Evolutionary conservation across 768 basidiomycete genomes (phyloP).

Genomic region (Neoboletus magnificus): DNA sequence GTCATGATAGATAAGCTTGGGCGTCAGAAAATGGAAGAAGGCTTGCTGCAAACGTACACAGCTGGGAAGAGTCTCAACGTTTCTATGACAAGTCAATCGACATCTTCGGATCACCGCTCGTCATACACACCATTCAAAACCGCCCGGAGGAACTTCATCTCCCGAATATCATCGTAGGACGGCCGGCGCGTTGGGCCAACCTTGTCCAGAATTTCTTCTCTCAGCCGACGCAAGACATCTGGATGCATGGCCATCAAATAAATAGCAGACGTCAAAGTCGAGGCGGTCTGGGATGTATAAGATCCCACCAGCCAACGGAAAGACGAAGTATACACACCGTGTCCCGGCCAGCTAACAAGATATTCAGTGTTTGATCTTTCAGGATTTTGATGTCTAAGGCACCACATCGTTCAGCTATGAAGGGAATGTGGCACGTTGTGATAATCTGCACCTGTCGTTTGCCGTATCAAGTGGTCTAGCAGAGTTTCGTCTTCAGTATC

Average conservation of each 20-base stretch:
- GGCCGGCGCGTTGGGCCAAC: conserved; percentile 37
- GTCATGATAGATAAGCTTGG: not conserved
- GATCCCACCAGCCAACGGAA: not conserved
- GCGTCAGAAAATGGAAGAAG: not conserved
- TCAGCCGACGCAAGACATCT: conserved; percentile 36
- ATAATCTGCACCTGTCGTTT: conserved; percentile 34
- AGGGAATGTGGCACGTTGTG: not conserved
- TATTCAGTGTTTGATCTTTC: conserved; percentile 42
- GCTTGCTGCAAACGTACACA: conserved; percentile 20
- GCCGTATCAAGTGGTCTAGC: conserved; percentile 38
- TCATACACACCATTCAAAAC: conserved; percentile 40
- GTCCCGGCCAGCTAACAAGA: conserved; percentile 45
- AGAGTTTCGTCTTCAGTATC: conserved; percentile 36
- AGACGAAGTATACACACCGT: conserved; percentile 28
- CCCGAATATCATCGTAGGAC: conserved; percentile 40
- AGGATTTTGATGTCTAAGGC: conserved; percentile 31
- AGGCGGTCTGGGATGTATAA: conserved; percentile 37
- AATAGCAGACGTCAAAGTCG: conserved; percentile 40
- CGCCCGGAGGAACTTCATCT: conserved; percentile 43
- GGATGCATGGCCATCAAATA: conserved; percentile 49
- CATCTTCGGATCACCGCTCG: no score
- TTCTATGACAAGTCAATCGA: conserved; percentile 17
- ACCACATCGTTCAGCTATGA: not conserved
- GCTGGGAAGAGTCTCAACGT: conserved; percentile 34
- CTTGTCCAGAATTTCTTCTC: conserved; percentile 40